Conservation (phyloP, 768 basidiomycete genomes). For the Rhodocollybia butyracea region DNA sequence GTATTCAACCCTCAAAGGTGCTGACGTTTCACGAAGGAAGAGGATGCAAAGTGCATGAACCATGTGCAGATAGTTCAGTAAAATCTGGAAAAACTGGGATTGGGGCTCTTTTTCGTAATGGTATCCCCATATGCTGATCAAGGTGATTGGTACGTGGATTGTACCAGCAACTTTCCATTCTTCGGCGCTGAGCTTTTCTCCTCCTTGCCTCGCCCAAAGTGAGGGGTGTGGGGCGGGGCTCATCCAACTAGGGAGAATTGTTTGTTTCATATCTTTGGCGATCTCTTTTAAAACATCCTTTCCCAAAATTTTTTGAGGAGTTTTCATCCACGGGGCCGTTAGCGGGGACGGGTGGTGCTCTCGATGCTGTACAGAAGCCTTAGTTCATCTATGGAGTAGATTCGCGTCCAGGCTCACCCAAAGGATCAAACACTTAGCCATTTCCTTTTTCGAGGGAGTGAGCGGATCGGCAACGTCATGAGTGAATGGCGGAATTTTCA, state of each 20-base stretch:
- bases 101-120: conserved; percentile 4
- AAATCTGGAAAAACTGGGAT: conserved; percentile 14
- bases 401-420: no score
- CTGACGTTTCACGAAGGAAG: conserved; percentile 17
- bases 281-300: conserved; percentile 12
- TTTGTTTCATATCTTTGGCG: conserved; percentile 17
- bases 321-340: no score
- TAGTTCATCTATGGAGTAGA: no score
- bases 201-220: no score
- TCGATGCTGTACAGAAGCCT: no score
- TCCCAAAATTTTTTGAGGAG: conserved; percentile 6
- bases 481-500: no score
- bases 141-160: conserved; percentile 29
- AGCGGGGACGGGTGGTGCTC: neutral
- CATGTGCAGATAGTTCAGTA: conserved; percentile 26
- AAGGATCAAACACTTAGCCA: no score
- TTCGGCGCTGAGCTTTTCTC: conserved; percentile 31
- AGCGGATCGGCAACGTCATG: no score
- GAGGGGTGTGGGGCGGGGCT: conserved; percentile 15
- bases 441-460: no score
- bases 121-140: conserved; percentile 31
- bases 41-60: conserved; percentile 21
- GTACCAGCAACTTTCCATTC: conserved; percentile 30
- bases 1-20: conserved; percentile 17
- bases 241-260: conserved; percentile 23